These are phyloP conservation scores for Pleurotus platypus DNA, from an alignment of 768 basidiomycete species.

Conservation along the genomic window DNA sequence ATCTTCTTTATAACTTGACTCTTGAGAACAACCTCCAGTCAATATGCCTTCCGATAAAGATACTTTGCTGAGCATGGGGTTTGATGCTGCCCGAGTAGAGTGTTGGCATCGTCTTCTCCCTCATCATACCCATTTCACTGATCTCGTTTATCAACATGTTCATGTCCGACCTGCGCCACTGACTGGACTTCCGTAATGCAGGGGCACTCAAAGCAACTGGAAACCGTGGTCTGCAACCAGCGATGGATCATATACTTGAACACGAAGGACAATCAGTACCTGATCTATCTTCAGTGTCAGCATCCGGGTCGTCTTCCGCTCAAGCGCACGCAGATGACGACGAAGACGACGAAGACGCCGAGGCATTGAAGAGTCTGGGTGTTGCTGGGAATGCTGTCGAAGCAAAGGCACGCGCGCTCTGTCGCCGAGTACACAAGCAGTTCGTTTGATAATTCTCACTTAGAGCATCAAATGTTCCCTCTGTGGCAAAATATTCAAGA, in stretches of 20 bases:
- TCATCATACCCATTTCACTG: too few relatives aligned
- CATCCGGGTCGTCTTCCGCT: conserved; percentile 21
- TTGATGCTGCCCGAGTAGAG: conserved; percentile 78
- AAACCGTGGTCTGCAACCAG: conserved; percentile 82
- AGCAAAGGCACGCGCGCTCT: conserved; percentile 51
- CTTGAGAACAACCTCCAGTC: conserved; percentile 4
- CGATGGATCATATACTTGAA: conserved; percentile 86
- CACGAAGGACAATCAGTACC: conserved; percentile 77
- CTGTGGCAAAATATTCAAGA: conserved; percentile 84
- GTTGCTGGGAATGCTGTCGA: conserved; percentile 35
- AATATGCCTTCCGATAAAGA: conserved; percentile 64
- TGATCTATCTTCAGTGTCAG: conserved; percentile 43
- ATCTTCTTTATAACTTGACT: too few relatives aligned
- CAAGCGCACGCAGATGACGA: conserved; percentile 25
- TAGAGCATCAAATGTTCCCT: conserved; percentile 82
- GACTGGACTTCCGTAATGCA: conserved; percentile 24
- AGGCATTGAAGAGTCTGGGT: conserved; percentile 53
- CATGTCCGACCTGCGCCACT: too few relatives aligned
- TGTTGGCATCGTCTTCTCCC: conserved; percentile 48
- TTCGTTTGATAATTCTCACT: neutral
- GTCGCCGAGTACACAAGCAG: neutral
- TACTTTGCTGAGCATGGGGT: conserved; percentile 81
- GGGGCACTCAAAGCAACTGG: conserved; percentile 89
- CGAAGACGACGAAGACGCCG: conserved; percentile 74
- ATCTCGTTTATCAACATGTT: too few relatives aligned